Percentiles rank a stretch among this genome's conserved stretches.
Conservation (phyloP, 257 asterid species). For the Solanum lycopersicoides region DNA sequence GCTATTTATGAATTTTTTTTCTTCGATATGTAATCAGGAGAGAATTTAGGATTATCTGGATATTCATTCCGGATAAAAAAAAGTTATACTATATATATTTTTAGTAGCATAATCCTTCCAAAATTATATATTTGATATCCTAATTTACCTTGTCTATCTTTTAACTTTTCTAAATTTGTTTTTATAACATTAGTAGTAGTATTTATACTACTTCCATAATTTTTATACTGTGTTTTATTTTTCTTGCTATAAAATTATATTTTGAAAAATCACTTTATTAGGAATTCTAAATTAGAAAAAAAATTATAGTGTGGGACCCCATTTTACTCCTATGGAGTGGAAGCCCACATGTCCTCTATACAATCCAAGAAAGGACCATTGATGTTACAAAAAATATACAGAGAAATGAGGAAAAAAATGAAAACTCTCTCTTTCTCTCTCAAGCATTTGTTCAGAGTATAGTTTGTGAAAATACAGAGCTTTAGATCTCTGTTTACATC, state of each 20-base stretch:
- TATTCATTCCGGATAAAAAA: rapidly evolving
- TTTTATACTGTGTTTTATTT: neutral
- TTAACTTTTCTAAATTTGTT: neutral
- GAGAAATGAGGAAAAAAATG: neutral
- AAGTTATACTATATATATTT: too few species aligned
- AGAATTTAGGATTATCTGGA: too few species aligned
- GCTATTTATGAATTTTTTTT: too few species aligned
- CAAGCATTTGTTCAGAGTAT: neutral
- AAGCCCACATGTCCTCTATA: constrained; percentile 2
- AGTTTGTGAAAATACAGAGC: neutral
- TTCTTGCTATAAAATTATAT: neutral
- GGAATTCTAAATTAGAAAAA: neutral
- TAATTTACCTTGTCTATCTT: neutral
- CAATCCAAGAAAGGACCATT: neutral
- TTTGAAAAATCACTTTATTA: neutral
- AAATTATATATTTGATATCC: neutral
- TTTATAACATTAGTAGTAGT: neutral
- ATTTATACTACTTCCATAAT: neutral
- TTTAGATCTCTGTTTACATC: neutral
- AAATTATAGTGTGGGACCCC: neutral
- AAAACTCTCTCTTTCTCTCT: neutral
- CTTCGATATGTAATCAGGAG: rapidly evolving
- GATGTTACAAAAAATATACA: neutral
- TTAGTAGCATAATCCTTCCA: neutral
- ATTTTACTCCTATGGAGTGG: neutral